A percentile compares a stretch with the other conserved stretches of the same genome.
Evolutionary conservation across 2,329 filamentous ascomycete genomes (phyloP).

Genomic region (Talaromyces verruculosus): DNA sequence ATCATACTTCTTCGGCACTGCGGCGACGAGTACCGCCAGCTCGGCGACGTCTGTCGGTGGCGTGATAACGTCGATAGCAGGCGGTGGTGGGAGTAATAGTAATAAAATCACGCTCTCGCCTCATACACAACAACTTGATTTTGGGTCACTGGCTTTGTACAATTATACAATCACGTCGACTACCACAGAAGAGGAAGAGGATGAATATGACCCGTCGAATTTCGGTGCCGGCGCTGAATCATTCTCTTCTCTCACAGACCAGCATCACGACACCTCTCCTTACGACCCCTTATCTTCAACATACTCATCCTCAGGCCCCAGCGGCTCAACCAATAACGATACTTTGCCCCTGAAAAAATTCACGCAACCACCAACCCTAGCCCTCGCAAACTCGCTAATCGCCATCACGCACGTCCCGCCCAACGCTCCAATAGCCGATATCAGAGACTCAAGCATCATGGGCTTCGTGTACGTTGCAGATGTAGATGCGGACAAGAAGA

Average conservation of each 20-base stretch:
- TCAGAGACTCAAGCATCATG: slow-evolving; percentile 80
- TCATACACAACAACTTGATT: slow-evolving; percentile 81
- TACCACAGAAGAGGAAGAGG: slow-evolving; percentile 48
- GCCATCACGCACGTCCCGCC: slow-evolving; percentile 77
- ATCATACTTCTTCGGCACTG: slow-evolving; percentile 90
- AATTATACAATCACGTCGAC: slow-evolving; percentile 58
- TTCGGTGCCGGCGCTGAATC: slow-evolving; percentile 32
- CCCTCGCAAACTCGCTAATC: slow-evolving; percentile 76
- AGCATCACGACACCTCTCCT: slow-evolving; percentile 22
- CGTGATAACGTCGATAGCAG: not conserved
- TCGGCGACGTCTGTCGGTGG: not conserved
- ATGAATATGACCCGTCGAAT: slow-evolving; percentile 44
- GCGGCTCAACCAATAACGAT: slow-evolving; percentile 27
- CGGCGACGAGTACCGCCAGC: slow-evolving; percentile 16
- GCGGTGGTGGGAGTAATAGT: slow-evolving; percentile 36
- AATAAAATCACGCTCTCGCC: slow-evolving; percentile 75
- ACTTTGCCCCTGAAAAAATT: slow-evolving; percentile 56
- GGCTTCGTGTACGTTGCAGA: slow-evolving; percentile 92
- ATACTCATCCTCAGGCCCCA: slow-evolving; percentile 21
- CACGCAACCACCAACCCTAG: slow-evolving; percentile 57
- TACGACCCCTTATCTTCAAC: slow-evolving; percentile 24
- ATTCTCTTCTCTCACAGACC: slow-evolving; percentile 20
- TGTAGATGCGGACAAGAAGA: slow-evolving; percentile 79
- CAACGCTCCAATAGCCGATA: slow-evolving; percentile 67
- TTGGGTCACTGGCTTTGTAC: slow-evolving; percentile 72